These are phyloP conservation scores for Botryotinia calthae DNA, from an alignment of 2,329 filamentous ascomycete species.

Conservation along the genomic window DNA sequence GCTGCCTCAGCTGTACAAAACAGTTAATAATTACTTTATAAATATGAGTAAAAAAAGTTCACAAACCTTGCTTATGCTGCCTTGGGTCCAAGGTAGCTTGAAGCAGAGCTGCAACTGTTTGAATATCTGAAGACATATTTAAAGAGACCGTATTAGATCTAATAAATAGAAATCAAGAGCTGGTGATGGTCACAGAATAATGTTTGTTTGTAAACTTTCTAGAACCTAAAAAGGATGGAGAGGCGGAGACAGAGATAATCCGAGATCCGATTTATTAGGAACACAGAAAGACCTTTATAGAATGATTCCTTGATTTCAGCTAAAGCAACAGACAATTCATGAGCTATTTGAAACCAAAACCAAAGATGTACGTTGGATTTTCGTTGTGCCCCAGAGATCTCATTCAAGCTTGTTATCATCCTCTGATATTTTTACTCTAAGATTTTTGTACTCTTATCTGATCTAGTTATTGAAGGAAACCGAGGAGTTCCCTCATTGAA, in stretches of 20 bases:
- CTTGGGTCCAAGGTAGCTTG: constrained; percentile 85
- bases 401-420: neutral
- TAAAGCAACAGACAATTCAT: constrained; percentile 15
- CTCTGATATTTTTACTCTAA: neutral
- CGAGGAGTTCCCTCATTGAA: constrained; percentile 3
- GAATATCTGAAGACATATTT: constrained; percentile 60
- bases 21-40: constrained; percentile 25
- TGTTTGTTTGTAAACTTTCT: constrained; percentile 22
- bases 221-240: constrained; percentile 18
- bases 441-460: neutral
- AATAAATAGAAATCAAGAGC: constrained; percentile 11
- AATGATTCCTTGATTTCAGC: constrained; percentile 9
- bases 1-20: constrained; percentile 68
- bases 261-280: constrained; percentile 1
- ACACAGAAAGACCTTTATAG: constrained; percentile 8
- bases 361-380: constrained; percentile 14
- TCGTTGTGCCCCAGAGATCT: neutral
- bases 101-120: constrained; percentile 74
- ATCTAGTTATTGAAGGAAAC: constrained; percentile 9
- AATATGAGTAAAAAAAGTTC: constrained; percentile 32
- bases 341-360: constrained; percentile 11
- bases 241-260: constrained; percentile 15
- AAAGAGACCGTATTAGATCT: constrained; percentile 17
- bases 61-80: constrained; percentile 83
- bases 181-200: constrained; percentile 18